phyloP scores from a whole-genome alignment of 2,329 filamentous ascomycete genomes.

The Fusarium udum region DNA sequence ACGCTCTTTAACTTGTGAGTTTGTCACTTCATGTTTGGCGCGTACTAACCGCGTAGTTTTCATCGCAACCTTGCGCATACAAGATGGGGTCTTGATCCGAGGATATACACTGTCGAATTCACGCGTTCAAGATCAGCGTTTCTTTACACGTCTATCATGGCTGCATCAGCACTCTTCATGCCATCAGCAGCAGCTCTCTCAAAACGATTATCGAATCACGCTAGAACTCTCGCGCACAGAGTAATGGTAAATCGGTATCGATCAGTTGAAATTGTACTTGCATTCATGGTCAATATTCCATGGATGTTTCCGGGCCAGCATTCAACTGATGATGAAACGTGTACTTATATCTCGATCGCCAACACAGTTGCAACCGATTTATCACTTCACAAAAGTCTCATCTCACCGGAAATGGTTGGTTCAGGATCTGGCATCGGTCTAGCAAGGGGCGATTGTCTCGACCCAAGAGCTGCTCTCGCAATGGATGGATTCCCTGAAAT shows the following conservation, averaged over 20 bases:
- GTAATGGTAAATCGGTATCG: conserved; percentile 70
- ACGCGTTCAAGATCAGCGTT: conserved; percentile 75
- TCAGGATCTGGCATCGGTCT: conserved; percentile 57
- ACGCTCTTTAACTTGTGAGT: conserved; percentile 72
- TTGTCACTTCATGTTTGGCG: not conserved
- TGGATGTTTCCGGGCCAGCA: conserved; percentile 77
- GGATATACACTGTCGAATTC: conserved; percentile 71
- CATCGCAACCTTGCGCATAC: conserved; percentile 77
- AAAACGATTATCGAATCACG: conserved; percentile 71
- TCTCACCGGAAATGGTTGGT: conserved; percentile 60
- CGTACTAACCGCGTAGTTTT: conserved; percentile 58
- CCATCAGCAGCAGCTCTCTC: conserved; percentile 71
- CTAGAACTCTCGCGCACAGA: conserved; percentile 68
- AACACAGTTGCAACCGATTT: conserved; percentile 75
- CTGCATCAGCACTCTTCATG: conserved; percentile 73
- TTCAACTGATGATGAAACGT: conserved; percentile 77
- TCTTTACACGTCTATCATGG: conserved; percentile 75
- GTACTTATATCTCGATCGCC: conserved; percentile 75
- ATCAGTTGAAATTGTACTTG: conserved; percentile 78
- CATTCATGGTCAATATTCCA: conserved; percentile 79
- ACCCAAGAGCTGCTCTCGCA: conserved; percentile 69
- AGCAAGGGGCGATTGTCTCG: conserved; percentile 74
- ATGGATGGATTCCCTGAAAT: conserved; percentile 75
- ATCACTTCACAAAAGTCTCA: conserved; percentile 74
- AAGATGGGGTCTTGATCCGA: conserved; percentile 76